Evolutionary conservation across 208 protist species (phyloP), one percentile per base, ranked within the genome.

Genomic region (Leishmania tropica): DNA sequence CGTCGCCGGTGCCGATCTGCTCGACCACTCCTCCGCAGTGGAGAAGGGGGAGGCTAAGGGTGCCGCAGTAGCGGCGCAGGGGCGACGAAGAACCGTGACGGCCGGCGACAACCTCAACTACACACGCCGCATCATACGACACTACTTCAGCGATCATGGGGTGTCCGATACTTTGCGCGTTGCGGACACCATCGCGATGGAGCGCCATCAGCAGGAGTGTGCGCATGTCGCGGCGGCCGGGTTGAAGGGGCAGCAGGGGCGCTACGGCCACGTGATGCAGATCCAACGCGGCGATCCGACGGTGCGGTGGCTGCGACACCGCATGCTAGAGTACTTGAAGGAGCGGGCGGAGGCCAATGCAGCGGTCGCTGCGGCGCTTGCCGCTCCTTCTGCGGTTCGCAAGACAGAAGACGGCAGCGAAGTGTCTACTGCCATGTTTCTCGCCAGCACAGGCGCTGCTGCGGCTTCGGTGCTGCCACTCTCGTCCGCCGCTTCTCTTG

Each of bases 121-220:
- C 73, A 86, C 86, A 8, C 89, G 91, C 19, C 83, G 86, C 1
- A 73, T 76, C 37, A 81, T 96, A 42, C 78, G 75, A 58, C 56
- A 83, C 42, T 96, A 95, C 85, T 96, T 95, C 83, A 64, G 70
- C 2, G 90, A 89, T 7, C 65, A 88, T 81, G 91, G 91, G 35
- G 89, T 94, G 35, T 42, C 89, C n/a, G 90, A 95, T 76, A 64
- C 54, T 47, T 80, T 91, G 76, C 90, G 90, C 10, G 78, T 85
- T 40, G 89, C 76, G 7, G 80, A 86, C 64, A 87, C 87, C 1
- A 93, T 93, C n/a, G 78, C 72, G 11, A 75, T 75, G 77, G 87
- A 89, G 81, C 75, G 60, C 37, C 68, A 51, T 51, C 72, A 71
- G 62, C 81, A 86, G 40, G 87, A 77, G 67, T 56, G 53, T 21